Conservation (phyloP, 2,329 filamentous ascomycete species). For the Exophiala bonariae region DNA sequence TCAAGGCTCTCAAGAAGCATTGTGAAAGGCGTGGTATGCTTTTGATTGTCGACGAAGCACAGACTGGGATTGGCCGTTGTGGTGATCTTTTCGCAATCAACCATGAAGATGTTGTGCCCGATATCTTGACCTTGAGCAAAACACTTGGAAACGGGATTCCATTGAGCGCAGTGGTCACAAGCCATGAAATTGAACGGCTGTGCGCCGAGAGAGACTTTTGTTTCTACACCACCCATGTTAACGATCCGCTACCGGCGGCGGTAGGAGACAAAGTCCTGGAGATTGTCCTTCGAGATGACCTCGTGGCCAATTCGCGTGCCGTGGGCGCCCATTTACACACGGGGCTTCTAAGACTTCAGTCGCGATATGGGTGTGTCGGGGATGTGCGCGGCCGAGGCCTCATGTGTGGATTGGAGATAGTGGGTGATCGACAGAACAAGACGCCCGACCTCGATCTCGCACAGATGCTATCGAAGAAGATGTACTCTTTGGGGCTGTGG, state of each 20-base stretch:
- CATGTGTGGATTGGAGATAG: conserved; percentile 60
- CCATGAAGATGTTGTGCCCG: conserved; percentile 54
- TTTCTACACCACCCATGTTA: conserved; percentile 63
- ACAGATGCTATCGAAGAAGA: conserved; percentile 46
- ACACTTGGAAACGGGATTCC: conserved; percentile 63
- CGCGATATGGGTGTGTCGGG: conserved; percentile 61
- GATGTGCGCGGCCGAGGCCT: conserved; percentile 61
- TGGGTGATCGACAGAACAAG: conserved; percentile 52
- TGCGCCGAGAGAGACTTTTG: conserved; percentile 53
- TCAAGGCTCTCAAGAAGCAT: conserved; percentile 55
- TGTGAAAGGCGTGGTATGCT: conserved; percentile 58
- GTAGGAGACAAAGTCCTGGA: conserved; percentile 64
- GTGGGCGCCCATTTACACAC: conserved; percentile 49
- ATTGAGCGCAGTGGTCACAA: conserved; percentile 59
- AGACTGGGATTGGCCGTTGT: conserved; percentile 58
- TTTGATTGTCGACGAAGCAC: conserved; percentile 61
- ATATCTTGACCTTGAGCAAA: conserved; percentile 63
- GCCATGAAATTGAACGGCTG: conserved; percentile 51
- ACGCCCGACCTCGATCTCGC: conserved; percentile 50
- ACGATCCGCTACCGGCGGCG: conserved; percentile 61
- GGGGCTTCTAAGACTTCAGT: conserved; percentile 48
- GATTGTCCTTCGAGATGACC: conserved; percentile 57
- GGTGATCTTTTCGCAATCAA: conserved; percentile 62
- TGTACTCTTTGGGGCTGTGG: conserved; percentile 56
- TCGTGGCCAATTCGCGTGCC: conserved; percentile 48